Evolutionary conservation across 2,329 filamentous ascomycete species (phyloP).

Genomic region (Sarocladium brachiariae): DNA sequence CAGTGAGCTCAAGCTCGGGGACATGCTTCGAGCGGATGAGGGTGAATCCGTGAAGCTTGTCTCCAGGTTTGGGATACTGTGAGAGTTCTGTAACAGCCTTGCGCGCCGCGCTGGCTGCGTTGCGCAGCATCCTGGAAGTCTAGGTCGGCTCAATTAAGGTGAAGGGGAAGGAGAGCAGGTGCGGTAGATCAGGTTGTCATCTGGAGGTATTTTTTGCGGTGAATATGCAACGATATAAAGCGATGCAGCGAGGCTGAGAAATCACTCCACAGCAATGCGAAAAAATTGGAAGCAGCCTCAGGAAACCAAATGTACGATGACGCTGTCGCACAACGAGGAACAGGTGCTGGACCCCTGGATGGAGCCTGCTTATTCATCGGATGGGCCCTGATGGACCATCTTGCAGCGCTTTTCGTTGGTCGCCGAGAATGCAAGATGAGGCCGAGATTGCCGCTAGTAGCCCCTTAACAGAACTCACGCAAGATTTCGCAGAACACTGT

Average conservation of each 20-base stretch:
- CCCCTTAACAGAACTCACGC: neutral
- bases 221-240: neutral
- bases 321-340: neutral
- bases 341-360: conserved; percentile 3
- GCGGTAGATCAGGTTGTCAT: too few species aligned
- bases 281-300: conserved; percentile 1
- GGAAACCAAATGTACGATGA: conserved; percentile 5
- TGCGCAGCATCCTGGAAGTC: conserved; percentile 48
- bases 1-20: conserved; percentile 87
- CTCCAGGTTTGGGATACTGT: conserved; percentile 69
- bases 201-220: too few species aligned
- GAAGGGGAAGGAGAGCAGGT: too few species aligned
- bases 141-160: too few species aligned
- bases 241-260: neutral
- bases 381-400: conserved; percentile 7
- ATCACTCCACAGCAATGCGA: conserved; percentile 1
- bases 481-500: neutral
- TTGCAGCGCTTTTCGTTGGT: conserved; percentile 4
- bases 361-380: conserved; percentile 6
- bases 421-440: conserved; percentile 9
- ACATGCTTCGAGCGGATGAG: conserved; percentile 84
- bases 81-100: conserved; percentile 70
- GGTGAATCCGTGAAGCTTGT: conserved; percentile 90
- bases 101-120: conserved; percentile 43
- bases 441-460: conserved; percentile 9